Evolutionary conservation across 805 yeast genomes (phyloP).

Genomic region (Candida pseudoglaebosa): DNA sequence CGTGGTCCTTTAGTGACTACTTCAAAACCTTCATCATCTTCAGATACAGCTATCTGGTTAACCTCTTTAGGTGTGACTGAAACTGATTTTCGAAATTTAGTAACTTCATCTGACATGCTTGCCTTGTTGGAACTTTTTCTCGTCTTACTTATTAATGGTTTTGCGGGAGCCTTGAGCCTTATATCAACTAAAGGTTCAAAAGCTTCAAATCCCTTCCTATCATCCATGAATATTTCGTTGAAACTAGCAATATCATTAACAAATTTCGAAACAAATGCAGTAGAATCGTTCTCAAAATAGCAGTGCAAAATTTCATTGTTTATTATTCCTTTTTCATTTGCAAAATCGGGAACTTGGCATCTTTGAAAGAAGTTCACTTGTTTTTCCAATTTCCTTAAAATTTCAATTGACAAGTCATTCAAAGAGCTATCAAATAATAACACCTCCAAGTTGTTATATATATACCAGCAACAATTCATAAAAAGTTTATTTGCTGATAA

Average conservation of each 20-base stretch:
- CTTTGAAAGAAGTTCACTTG: conserved; percentile 23
- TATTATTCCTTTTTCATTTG: conserved; percentile 15
- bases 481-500: conserved; percentile 53
- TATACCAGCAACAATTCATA: conserved; percentile 61
- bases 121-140: conserved; percentile 13
- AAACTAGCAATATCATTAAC: conserved; percentile 15
- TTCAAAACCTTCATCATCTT: conserved; percentile 22
- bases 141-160: conserved; percentile 12
- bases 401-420: conserved; percentile 23
- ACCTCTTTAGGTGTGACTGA: conserved; percentile 12
- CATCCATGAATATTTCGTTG: conserved; percentile 33
- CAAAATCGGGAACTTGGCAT: conserved; percentile 23
- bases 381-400: conserved; percentile 24
- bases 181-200: conserved; percentile 37
- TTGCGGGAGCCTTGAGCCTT: conserved; percentile 15
- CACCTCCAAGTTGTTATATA: conserved; percentile 61
- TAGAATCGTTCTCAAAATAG: conserved; percentile 21
- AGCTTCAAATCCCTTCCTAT: conserved; percentile 25
- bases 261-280: conserved; percentile 17
- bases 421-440: conserved; percentile 47
- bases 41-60: conserved; percentile 18
- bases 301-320: conserved; percentile 8
- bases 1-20: conserved; percentile 19
- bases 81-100: conserved; percentile 22
- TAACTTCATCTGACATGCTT: conserved; percentile 15